phyloP scores from a whole-genome alignment of 1,139 yeast genomes.

The Ogataea hybrid region DNA sequence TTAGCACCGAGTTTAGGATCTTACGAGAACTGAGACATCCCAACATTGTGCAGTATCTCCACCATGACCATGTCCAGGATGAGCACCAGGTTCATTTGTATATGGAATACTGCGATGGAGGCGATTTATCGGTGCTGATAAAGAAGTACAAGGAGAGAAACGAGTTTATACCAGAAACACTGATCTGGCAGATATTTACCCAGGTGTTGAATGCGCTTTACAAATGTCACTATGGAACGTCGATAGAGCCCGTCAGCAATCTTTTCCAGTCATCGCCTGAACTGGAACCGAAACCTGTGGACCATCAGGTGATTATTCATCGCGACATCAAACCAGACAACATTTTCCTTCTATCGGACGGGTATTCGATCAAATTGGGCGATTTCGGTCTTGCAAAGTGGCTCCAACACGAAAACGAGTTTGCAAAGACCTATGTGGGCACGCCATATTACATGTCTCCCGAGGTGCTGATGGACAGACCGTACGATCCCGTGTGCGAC shows the following conservation, averaged over 20 bases:
- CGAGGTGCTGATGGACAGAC: conserved; percentile 73
- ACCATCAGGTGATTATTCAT: conserved; percentile 60
- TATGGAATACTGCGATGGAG: conserved; percentile 98
- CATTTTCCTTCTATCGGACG: conserved; percentile 63
- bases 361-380: conserved; percentile 51
- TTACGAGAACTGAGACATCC: conserved; percentile 81
- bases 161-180: conserved; percentile 77
- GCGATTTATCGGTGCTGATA: conserved; percentile 80
- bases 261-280: conserved; percentile 32
- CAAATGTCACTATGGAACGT: conserved; percentile 87
- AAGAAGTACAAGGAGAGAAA: conserved; percentile 61
- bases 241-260: conserved; percentile 61
- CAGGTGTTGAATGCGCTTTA: conserved; percentile 84
- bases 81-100: conserved; percentile 77
- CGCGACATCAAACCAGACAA: conserved; percentile 92
- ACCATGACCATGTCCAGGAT: conserved; percentile 77
- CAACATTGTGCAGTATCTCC: conserved; percentile 86
- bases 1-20: conserved; percentile 87
- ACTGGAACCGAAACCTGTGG: conserved; percentile 33
- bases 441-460: conserved; percentile 92
- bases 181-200: conserved; percentile 87
- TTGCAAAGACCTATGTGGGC: conserved; percentile 80
- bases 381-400: conserved; percentile 72
- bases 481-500: conserved; percentile 81
- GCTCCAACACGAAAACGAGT: conserved; percentile 65